phyloP scores from a whole-genome alignment of 2,329 filamentous ascomycete species.

The Fusarium marasasianum region DNA sequence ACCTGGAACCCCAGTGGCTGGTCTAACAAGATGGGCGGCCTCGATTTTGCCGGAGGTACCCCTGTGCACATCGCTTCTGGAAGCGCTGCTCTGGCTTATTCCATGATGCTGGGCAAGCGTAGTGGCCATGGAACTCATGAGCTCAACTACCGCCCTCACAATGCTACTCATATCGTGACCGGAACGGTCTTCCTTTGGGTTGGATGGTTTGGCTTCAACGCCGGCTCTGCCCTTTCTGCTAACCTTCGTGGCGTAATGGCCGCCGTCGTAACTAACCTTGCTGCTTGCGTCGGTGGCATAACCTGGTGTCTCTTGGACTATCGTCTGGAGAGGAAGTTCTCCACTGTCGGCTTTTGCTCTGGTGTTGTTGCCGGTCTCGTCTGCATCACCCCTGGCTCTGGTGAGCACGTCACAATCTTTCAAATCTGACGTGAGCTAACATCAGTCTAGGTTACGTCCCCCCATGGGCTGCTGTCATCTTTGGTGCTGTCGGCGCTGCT shows the following conservation, averaged over 20 bases:
- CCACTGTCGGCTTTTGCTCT: constrained; percentile 91
- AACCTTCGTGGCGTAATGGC: constrained; percentile 90
- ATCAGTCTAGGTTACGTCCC: constrained; percentile 71
- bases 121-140: constrained; percentile 86
- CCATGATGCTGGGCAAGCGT: constrained; percentile 88
- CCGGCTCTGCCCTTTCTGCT: constrained; percentile 81
- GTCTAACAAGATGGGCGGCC: constrained; percentile 80
- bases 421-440: constrained; percentile 14
- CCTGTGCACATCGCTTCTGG: constrained; percentile 91
- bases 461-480: constrained; percentile 83
- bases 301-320: constrained; percentile 93
- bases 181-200: constrained; percentile 96
- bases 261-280: constrained; percentile 84
- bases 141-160: constrained; percentile 91
- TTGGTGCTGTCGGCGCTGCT: constrained; percentile 77
- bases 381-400: constrained; percentile 87
- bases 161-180: constrained; percentile 90
- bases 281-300: constrained; percentile 84
- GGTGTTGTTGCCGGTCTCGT: constrained; percentile 89
- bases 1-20: constrained; percentile 89
- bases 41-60: constrained; percentile 91
- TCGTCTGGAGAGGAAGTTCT: constrained; percentile 89
- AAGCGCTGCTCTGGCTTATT: constrained; percentile 85
- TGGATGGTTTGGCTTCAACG: constrained; percentile 96
- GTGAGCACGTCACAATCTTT: constrained; percentile 48